Base-by-base conservation (phyloP, 2,329 filamentous ascomycete species). In the Lecanicillium sp. region DNA sequence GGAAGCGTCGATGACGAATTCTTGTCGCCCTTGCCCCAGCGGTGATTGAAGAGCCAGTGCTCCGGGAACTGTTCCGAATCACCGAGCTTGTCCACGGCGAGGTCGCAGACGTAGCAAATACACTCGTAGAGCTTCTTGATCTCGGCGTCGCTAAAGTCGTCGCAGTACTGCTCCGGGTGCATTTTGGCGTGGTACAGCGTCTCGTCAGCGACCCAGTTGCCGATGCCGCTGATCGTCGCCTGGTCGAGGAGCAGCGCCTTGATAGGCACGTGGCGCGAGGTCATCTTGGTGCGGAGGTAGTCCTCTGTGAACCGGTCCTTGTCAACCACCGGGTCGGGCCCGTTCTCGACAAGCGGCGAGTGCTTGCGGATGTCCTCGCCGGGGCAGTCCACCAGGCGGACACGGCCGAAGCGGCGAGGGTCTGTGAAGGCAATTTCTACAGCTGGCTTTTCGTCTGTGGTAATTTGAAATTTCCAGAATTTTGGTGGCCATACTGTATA, bases 151-250 rank as follows among this genome's bases (percentile, higher is more conserved):
- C 64, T 74, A 55, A 97, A 86, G 0, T 87, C 86, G 59, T 96
- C 84, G 66, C 85, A 89, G 67, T 94, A 94, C 62, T 95, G 89
- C 63, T 96, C 91, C 0, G 93, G 93, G 56, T 98, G 91, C 14
- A 97, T 77, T 42, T 78, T 82, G 5, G 93, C 86, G 56, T 97
- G 84, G 60, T 90, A 98, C 44, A 98, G 72, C 6, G 95, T 84
- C 64, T 98, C 93, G 61, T 98, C 93, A 1, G 85, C 90, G 46
- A 98, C 91, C 91, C 91, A 98, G 62, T 97, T 97, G 0, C 93
- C 93, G 53, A 98, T 87, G 7, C 93, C 93, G 59, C 87, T 93
- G 52, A 97, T 86, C 62, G 86, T 86, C 15, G 81, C 77, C 66
- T 98, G 93, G 61, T 97, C 88, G 3, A 97, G 74, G 11, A 98